These are phyloP conservation scores for Apophysomyces trapeziformis DNA, from an alignment of 371 early-diverging fungal genomes.

Conservation along the genomic window DNA sequence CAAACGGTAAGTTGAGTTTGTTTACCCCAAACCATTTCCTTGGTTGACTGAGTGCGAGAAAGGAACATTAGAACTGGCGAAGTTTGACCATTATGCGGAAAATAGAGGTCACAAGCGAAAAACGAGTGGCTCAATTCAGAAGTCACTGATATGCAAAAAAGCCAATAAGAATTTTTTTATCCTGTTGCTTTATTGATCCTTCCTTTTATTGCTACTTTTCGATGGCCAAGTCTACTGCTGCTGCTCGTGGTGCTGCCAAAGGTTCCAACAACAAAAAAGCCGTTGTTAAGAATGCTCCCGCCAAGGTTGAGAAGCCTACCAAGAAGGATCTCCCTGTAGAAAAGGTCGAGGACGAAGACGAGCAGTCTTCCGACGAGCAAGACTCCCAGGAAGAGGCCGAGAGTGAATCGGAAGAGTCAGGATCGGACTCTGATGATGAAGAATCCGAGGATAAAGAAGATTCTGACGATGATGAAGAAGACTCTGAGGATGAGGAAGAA, in stretches of 20 bases:
- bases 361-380: conserved; percentile 19
- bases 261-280: neutral
- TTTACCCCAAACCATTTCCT: too few relatives aligned
- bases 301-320: conserved; percentile 5
- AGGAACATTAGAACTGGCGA: too few relatives aligned
- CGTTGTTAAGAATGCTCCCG: neutral
- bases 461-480: conserved; percentile 15
- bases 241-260: conserved; percentile 1
- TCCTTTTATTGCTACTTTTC: conserved; percentile 1
- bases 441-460: conserved; percentile 11
- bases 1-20: too few relatives aligned
- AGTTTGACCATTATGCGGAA: too few relatives aligned
- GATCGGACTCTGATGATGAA: conserved; percentile 36
- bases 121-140: neutral
- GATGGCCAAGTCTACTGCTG: conserved; percentile 8
- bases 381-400: conserved; percentile 11
- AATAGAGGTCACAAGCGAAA: too few relatives aligned
- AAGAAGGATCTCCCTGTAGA: neutral
- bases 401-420: conserved; percentile 28
- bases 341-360: neutral
- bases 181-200: neutral
- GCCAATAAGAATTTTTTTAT: conserved; percentile 2
- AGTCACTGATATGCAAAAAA: neutral
- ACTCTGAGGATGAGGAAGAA: conserved; percentile 16
- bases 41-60: too few relatives aligned